Evolutionary conservation across 768 basidiomycete species (phyloP).

Genomic region (Infundibulicybe gibba): DNA sequence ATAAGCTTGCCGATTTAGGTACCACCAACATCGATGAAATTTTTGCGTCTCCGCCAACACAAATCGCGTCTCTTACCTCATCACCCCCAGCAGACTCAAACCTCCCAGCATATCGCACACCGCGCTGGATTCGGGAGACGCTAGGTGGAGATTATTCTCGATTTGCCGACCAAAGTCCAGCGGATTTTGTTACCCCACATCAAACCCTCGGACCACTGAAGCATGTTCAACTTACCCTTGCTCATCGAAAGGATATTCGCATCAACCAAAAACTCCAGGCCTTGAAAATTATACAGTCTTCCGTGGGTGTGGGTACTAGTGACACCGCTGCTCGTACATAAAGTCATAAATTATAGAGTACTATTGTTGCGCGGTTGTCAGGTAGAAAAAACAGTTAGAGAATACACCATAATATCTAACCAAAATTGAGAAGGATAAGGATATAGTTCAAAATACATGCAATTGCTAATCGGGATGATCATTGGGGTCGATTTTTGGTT

Average conservation of each 20-base stretch:
- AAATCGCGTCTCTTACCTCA: neutral
- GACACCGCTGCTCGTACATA: neutral
- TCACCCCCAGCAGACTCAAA: constrained; percentile 1
- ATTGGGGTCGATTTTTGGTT: too few species aligned
- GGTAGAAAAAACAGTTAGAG: too few species aligned
- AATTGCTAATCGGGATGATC: too few species aligned
- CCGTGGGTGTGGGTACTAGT: too few species aligned
- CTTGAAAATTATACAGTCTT: constrained; percentile 23
- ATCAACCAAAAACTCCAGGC: constrained; percentile 34
- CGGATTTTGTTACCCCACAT: constrained; percentile 21
- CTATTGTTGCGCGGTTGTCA: neutral
- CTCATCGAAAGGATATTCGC: constrained; percentile 37
- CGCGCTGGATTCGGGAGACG: constrained; percentile 15
- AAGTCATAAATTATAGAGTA: constrained; percentile 7
- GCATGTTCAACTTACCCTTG: constrained; percentile 39
- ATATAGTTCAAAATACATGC: too few species aligned
- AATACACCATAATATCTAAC: neutral
- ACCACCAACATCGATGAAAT: constrained; percentile 18
- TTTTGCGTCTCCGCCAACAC: constrained; percentile 10
- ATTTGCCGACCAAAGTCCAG: constrained; percentile 28
- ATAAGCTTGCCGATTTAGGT: constrained; percentile 16
- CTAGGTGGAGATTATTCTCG: constrained; percentile 49
- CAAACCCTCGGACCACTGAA: constrained; percentile 35
- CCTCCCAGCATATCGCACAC: constrained; percentile 2
- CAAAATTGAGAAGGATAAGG: neutral